Base-by-base conservation (phyloP, 2,329 filamentous ascomycete genomes). In the Camillea tinctor region DNA sequence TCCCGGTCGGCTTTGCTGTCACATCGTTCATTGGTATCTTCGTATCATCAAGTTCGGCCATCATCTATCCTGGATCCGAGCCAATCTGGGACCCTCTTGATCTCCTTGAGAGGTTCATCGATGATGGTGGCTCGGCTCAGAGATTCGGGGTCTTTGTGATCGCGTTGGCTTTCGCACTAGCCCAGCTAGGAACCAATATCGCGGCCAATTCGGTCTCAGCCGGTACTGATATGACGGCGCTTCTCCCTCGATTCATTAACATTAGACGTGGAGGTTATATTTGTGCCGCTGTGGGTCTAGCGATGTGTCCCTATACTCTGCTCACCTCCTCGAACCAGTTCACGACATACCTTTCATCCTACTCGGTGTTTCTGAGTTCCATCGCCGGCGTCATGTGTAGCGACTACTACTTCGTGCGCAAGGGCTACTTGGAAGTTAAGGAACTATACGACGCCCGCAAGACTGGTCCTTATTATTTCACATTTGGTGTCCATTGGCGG, bases 301-400 rank as follows among this genome's bases (percentile, higher is more conserved):
- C 87, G 63, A 96, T 97, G 85, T 95, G 91, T 73, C 93, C 93
- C 0, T 94, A 89, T 85, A 90, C 91, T 61, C 83, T 97, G 0
- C 84, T 96, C 8, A 87, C 84, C 1, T 80, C 80, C 51, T 85
- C 86, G 51, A 96, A 94, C 79, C 88, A 89, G 75, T 97, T 97
- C 79, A 95, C 91, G 0, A 96, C 91, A 3, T 97, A 97, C 72
- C 86, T 97, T 0, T 95, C 91, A 0, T 90, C 93, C 1, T 97
- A 97, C 79, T 93, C 90, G 2, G 92, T 97, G 59, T 97, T 97
- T 77, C 83, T 97, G n/a, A 93, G 90, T 60, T 92, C 90, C 50
- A 96, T 97, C 64, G 93, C 92, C 0, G 93, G 93, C n/a, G 92
- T 96, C 64, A 95, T 97, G 78, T 81, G 93, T 61, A 85, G 83